Conservation (phyloP, 2,329 filamentous ascomycete species). For the Curvularia sp. region DNA sequence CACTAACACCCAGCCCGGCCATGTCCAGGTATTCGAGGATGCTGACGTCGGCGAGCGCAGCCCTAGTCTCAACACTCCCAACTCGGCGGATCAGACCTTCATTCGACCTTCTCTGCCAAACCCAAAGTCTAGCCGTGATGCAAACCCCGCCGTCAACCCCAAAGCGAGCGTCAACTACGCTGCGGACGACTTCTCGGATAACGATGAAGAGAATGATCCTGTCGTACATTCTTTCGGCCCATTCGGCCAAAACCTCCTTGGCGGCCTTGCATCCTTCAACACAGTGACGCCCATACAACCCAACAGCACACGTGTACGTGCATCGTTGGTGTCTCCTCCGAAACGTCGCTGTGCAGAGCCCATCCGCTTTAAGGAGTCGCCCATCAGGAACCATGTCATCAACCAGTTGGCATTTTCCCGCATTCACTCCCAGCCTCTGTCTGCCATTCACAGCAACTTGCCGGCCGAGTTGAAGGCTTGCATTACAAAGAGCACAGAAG, state of each 20-base stretch:
- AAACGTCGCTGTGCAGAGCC: slow-evolving; percentile 36
- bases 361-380: slow-evolving; percentile 49
- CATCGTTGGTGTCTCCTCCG: slow-evolving; percentile 40
- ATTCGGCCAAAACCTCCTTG: slow-evolving; percentile 84
- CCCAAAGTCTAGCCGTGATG: slow-evolving; percentile 31
- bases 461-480: slow-evolving; percentile 64
- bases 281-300: slow-evolving; percentile 62
- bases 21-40: slow-evolving; percentile 52
- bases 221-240: slow-evolving; percentile 91
- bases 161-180: slow-evolving; percentile 42
- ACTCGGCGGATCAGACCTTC: slow-evolving; percentile 41
- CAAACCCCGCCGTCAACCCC: slow-evolving; percentile 18
- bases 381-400: slow-evolving; percentile 82
- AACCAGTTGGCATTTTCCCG: slow-evolving; percentile 97
- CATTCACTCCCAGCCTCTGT: slow-evolving; percentile 87
- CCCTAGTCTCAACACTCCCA: slow-evolving; percentile 30
- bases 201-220: slow-evolving; percentile 91
- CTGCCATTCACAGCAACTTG: slow-evolving; percentile 86
- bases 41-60: slow-evolving; percentile 41
- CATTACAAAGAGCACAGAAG: slow-evolving; percentile 29
- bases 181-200: slow-evolving; percentile 72
- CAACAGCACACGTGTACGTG: slow-evolving; percentile 38
- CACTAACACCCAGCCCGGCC: slow-evolving; percentile 29
- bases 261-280: slow-evolving; percentile 80
- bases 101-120: slow-evolving; percentile 38